Percentiles rank a stretch among this genome's conserved stretches.
These are phyloP conservation scores for Sporobolomyces phaffii DNA, from an alignment of 768 basidiomycete genomes.

Conservation along the genomic window DNA sequence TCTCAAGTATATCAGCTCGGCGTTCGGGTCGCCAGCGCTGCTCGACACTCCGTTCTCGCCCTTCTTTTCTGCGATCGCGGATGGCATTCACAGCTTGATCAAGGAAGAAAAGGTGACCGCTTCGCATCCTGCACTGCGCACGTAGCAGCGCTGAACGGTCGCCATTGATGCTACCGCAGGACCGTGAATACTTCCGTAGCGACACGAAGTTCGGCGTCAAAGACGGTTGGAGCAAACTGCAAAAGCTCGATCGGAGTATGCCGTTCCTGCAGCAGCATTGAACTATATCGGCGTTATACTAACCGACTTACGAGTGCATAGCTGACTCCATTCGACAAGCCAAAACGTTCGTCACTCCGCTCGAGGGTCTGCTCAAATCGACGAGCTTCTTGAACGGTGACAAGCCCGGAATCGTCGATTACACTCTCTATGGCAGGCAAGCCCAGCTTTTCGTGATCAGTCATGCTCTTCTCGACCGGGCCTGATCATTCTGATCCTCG, in stretches of 20 bases:
- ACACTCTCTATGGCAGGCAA: constrained; percentile 1
- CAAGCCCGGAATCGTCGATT: constrained; percentile 2
- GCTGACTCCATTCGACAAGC: neutral
- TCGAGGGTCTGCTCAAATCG: constrained; percentile 6
- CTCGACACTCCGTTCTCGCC: neutral
- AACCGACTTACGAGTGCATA: neutral
- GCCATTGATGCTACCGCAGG: neutral
- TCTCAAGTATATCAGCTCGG: constrained; percentile 1
- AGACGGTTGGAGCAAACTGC: constrained; percentile 6
- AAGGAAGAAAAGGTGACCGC: neutral
- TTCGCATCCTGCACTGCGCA: neutral
- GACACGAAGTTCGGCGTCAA: constrained; percentile 22
- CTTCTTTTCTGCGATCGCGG: neutral
- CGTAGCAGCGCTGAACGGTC: no score
- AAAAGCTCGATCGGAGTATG: neutral
- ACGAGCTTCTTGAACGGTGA: neutral
- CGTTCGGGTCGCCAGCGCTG: constrained; percentile 2
- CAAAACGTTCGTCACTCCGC: constrained; percentile 3
- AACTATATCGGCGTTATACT: neutral
- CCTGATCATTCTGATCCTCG: no score
- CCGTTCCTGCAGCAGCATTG: no score
- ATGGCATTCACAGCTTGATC: neutral
- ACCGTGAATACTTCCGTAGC: constrained; percentile 16
- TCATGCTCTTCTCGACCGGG: no score
- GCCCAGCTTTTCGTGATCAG: no score